phyloP scores from a whole-genome alignment of 1,284 basidiomycete species.

The Pisolithus thermaeus region DNA sequence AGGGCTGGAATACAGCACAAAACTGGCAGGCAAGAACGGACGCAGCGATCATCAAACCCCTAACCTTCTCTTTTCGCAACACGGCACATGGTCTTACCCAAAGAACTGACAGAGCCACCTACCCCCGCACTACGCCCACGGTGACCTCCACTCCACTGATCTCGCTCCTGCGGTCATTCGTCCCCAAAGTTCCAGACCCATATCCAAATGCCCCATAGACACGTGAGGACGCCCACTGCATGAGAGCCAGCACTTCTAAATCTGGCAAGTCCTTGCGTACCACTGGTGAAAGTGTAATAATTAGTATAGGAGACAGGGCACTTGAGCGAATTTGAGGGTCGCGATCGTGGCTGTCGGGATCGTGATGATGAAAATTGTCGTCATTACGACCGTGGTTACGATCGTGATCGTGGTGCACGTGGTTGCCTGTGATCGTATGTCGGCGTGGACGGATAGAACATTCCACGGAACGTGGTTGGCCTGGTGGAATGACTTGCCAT shows the following conservation, averaged over 20 bases:
- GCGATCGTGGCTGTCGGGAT: constrained; percentile 2
- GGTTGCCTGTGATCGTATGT: constrained; percentile 8
- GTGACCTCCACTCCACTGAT: constrained; percentile 39
- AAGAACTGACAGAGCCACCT: constrained; percentile 2
- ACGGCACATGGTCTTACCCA: neutral
- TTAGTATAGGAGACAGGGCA: constrained; percentile 41
- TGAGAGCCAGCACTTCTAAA: constrained; percentile 66
- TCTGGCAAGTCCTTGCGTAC: constrained; percentile 67
- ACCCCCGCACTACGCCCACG: constrained; percentile 41
- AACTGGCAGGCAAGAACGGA: no score
- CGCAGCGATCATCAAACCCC: neutral
- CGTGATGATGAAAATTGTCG: neutral
- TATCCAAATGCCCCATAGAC: constrained; percentile 39
- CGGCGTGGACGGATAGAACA: neutral
- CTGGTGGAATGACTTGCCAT: constrained; percentile 71
- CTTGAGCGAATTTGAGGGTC: neutral
- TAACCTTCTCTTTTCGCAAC: neutral
- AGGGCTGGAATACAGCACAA: no score
- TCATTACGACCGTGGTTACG: neutral
- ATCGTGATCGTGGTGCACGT: constrained; percentile 7
- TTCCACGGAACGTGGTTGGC: constrained; percentile 15
- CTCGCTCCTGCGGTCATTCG: constrained; percentile 24
- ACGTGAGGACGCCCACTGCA: constrained; percentile 66
- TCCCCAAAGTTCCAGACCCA: constrained; percentile 8
- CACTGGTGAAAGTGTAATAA: constrained; percentile 80